Evolutionary conservation across 73 alveolate species (phyloP).

Genomic region (Tetrahymena elliotti): DNA sequence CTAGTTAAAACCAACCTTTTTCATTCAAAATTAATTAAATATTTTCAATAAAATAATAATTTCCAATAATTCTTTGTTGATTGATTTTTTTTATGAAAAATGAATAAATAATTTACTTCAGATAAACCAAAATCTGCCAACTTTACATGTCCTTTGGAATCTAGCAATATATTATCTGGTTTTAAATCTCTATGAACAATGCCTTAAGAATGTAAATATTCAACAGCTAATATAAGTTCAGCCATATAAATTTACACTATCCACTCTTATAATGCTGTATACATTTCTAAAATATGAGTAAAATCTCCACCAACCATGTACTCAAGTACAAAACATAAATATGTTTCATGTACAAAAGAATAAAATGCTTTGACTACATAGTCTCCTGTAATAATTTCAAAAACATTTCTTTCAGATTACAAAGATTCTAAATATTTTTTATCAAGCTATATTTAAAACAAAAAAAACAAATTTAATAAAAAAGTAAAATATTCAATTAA

Average conservation of each 20-base stretch:
- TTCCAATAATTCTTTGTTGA: no score
- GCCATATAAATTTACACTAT: slow-evolving; percentile 46
- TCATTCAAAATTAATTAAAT: neutral
- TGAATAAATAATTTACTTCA: slow-evolving; percentile 11
- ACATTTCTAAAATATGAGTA: slow-evolving; percentile 19
- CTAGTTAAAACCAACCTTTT: neutral
- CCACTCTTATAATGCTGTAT: slow-evolving; percentile 23
- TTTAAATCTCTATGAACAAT: slow-evolving; percentile 63
- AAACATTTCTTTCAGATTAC: slow-evolving; percentile 28
- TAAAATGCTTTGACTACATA: slow-evolving; percentile 35
- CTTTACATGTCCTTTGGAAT: slow-evolving; percentile 42
- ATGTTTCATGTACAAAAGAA: slow-evolving; percentile 32
- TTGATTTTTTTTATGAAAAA: no score
- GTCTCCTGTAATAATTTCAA: slow-evolving; percentile 37
- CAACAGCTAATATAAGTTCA: slow-evolving; percentile 49
- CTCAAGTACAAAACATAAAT: slow-evolving; percentile 32
- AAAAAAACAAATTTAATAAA: neutral
- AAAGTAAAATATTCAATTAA: neutral
- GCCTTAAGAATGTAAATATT: slow-evolving; percentile 33
- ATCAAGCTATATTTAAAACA: neutral
- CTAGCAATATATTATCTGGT: slow-evolving; percentile 57
- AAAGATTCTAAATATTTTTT: slow-evolving; percentile 15
- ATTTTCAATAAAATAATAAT: neutral
- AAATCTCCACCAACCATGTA: slow-evolving; percentile 43
- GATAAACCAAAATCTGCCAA: slow-evolving; percentile 70